Conservation (phyloP, 202 grass and related monocot species). For the Zoysia matrella region DNA sequence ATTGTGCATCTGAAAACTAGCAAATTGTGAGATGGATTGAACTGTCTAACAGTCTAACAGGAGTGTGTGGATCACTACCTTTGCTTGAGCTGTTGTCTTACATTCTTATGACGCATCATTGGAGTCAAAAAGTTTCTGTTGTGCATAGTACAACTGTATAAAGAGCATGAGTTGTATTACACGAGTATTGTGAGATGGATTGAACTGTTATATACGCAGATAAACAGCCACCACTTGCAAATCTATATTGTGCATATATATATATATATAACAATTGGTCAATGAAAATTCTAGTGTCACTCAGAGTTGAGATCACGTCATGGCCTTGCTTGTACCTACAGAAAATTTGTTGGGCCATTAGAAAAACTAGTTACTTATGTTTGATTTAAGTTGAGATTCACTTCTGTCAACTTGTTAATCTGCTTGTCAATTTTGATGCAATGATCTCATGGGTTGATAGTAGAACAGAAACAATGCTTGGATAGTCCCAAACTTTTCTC, state of each 20-base stretch:
- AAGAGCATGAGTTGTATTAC: background rate
- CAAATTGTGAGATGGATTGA: background rate
- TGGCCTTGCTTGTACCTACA: background rate
- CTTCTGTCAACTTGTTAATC: no score
- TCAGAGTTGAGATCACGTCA: background rate
- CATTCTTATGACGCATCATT: slow-evolving; percentile 5
- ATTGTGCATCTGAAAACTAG: background rate
- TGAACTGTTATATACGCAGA: background rate
- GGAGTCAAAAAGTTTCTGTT: background rate
- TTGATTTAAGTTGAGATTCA: no score
- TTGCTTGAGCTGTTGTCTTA: background rate
- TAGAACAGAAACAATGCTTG: background rate
- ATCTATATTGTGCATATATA: background rate
- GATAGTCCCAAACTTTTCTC: background rate
- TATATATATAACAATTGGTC: background rate
- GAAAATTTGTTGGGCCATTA: no score
- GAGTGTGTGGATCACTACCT: background rate
- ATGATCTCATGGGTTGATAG: background rate
- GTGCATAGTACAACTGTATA: background rate
- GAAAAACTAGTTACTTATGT: no score
- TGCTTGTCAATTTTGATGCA: no score
- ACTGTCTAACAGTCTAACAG: background rate
- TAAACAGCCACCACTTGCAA: background rate
- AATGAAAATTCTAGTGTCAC: background rate
- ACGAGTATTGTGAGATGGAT: background rate